Evolutionary conservation across 345 rosid genomes (phyloP), one percentile per base, ranked within the genome.

Genomic region (Eucalyptus globulus): DNA sequence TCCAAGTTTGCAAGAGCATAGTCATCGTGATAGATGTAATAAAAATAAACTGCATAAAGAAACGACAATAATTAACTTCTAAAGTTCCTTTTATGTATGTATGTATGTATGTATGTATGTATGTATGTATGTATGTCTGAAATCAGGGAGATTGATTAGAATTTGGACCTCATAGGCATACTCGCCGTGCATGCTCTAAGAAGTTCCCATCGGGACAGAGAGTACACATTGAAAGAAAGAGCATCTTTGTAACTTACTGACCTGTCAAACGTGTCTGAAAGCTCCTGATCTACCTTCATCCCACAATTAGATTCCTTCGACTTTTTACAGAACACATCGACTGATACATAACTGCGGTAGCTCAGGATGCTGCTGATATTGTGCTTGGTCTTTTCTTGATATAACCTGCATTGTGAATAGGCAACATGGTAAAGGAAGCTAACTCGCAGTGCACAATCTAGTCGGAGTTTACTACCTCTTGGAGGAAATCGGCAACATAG

Each of bases 351-450:
- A 51, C 90, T 88, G 89, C 4, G 94, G 92, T 86, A 87, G 51
- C 45, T 89, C 92, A 8, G 89, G 56, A 65, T 65, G 53, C 87
- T 58, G 88, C 98, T 95, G 95, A 67, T 93, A 94, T 43, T 94
- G 95, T 22, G 87, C 93, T 90, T 96, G 96, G 89, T 96, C 98
- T 90, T 94, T 94, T 67, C 87, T 93, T 19, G 97, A 95, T 86
- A 93, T 91, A 11, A 95, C 97, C 97, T 94, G 89, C 72, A 60
- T 90, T 56, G 50, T 50, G 3, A 87, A 86, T 34, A 27, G 49
- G 45, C 76, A 34, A 69, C 45, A 6, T n/a, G 56, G 19, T 27
- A 37, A 53, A 56, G 26, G 47, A 87, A 31, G 69, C n/a, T 37
- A 87, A 27, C 49, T 62, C 29, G 69, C 49, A 4, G 34, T 14